Percentiles rank a stretch among this genome's conserved stretches.
Conservation (phyloP, 352 stramenopile species). For the Phytopythium boreale region DNA sequence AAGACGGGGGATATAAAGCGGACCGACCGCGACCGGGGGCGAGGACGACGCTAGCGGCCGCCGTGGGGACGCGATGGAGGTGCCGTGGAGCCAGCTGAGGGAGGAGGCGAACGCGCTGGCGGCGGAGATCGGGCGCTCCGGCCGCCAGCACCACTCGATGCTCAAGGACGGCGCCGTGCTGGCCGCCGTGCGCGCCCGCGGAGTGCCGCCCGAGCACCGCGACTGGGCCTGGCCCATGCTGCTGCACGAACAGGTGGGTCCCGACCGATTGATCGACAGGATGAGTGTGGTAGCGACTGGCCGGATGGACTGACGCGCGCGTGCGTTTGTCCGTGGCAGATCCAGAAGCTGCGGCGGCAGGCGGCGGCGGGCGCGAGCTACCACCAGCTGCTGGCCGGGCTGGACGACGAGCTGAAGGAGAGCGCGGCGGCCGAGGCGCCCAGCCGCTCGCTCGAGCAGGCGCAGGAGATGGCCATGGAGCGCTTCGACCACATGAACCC, state of each 20-base stretch:
- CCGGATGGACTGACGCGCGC: background rate
- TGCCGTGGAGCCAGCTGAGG: slow-evolving; percentile 60
- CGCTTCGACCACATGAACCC: slow-evolving; percentile 74
- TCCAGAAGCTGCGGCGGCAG: slow-evolving; percentile 56
- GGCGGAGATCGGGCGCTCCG: slow-evolving; percentile 51
- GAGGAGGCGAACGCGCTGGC: slow-evolving; percentile 53
- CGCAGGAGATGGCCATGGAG: slow-evolving; percentile 78
- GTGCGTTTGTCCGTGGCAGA: slow-evolving; percentile 24
- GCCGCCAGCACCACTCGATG: slow-evolving; percentile 70
- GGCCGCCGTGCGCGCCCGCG: slow-evolving; percentile 48
- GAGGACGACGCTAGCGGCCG: background rate
- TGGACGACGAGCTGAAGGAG: slow-evolving; percentile 29
- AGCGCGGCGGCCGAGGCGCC: slow-evolving; percentile 19
- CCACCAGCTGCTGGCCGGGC: slow-evolving; percentile 41
- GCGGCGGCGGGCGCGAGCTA: slow-evolving; percentile 43
- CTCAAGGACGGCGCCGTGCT: slow-evolving; percentile 38
- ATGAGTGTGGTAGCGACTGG: too few species aligned
- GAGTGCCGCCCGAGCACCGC: slow-evolving; percentile 62
- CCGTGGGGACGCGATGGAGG: slow-evolving; percentile 35
- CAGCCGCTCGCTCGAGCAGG: slow-evolving; percentile 51
- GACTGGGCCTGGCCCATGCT: slow-evolving; percentile 80
- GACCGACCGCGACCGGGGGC: background rate
- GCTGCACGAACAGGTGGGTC: slow-evolving; percentile 44
- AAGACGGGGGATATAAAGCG: background rate
- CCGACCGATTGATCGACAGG: too few species aligned